phyloP scores from a whole-genome alignment of 2,329 filamentous ascomycete genomes.

The Hymenotorrendiella dingleyae region DNA sequence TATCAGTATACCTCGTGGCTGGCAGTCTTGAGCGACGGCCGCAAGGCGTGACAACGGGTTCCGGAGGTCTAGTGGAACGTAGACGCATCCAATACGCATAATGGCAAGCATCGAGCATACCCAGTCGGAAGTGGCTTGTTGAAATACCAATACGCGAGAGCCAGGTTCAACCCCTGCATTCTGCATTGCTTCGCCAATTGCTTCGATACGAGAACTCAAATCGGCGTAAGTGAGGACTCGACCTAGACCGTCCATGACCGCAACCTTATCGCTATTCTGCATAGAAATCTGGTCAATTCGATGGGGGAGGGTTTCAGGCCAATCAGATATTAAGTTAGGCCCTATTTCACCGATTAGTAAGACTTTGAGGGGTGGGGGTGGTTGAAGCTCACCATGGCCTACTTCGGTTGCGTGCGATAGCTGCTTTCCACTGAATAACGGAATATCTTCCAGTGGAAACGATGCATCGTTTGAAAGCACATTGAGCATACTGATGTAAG shows the following conservation, averaged over 20 bases:
- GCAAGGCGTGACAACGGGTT: slow-evolving; percentile 29
- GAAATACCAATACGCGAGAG: slow-evolving; percentile 35
- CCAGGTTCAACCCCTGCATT: slow-evolving; percentile 14
- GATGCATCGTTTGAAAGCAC: no score
- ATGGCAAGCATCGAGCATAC: slow-evolving; percentile 37
- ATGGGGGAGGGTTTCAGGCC: slow-evolving; percentile 8
- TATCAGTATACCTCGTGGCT: no score
- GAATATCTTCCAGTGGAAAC: no score
- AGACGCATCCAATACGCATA: slow-evolving; percentile 33
- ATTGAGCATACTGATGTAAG: not conserved
- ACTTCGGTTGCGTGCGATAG: no score
- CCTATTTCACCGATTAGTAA: no score
- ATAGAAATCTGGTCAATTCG: slow-evolving; percentile 6
- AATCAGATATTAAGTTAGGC: no score
- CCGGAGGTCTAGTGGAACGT: slow-evolving; percentile 37
- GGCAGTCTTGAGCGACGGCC: slow-evolving; percentile 23
- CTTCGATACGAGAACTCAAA: slow-evolving; percentile 29
- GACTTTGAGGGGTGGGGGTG: no score
- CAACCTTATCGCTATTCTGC: slow-evolving; percentile 1
- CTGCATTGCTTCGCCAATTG: slow-evolving; percentile 30
- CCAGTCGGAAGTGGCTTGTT: slow-evolving; percentile 32
- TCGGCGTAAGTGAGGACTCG: slow-evolving; percentile 31
- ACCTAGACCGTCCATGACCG: slow-evolving; percentile 7
- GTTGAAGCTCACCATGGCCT: no score
- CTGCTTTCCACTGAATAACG: no score